These are phyloP conservation scores for Zalaria obscura DNA, from an alignment of 2,329 filamentous ascomycete species.

Conservation along the genomic window DNA sequence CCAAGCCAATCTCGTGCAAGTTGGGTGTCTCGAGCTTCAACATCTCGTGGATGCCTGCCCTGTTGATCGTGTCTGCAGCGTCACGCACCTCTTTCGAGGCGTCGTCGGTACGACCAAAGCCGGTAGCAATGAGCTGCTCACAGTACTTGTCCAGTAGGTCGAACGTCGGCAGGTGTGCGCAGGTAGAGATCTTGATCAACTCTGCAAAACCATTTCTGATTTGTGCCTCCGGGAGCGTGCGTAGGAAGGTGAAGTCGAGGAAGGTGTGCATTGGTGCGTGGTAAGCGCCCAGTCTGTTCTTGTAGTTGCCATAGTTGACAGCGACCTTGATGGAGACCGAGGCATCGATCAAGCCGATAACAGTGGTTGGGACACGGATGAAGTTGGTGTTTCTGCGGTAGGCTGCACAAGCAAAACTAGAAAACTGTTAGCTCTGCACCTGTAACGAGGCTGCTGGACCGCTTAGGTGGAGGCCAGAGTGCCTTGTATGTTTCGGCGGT, in stretches of 20 bases:
- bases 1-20: conserved; percentile 57
- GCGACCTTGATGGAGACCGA: conserved; percentile 68
- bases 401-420: conserved; percentile 53
- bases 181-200: conserved; percentile 62
- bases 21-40: conserved; percentile 60
- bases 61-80: conserved; percentile 53
- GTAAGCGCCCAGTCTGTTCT: conserved; percentile 60
- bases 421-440: conserved; percentile 12
- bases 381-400: conserved; percentile 62
- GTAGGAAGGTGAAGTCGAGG: conserved; percentile 60
- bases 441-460: conserved; percentile 7
- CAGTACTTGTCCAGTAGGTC: conserved; percentile 55
- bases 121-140: conserved; percentile 50
- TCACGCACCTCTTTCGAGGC: conserved; percentile 40
- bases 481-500: conserved; percentile 30
- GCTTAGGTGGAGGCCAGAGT: conserved; percentile 30
- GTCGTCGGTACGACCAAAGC: conserved; percentile 48
- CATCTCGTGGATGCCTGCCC: conserved; percentile 59
- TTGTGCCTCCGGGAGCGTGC: conserved; percentile 50
- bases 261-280: conserved; percentile 60
- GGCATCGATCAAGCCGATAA: conserved; percentile 62
- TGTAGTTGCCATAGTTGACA: conserved; percentile 63
- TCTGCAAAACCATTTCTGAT: conserved; percentile 63
- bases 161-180: conserved; percentile 51
- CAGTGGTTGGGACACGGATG: conserved; percentile 59